Conservation (phyloP, 495 filamentous ascomycete genomes). For the Lasiosphaeria miniovina region DNA sequence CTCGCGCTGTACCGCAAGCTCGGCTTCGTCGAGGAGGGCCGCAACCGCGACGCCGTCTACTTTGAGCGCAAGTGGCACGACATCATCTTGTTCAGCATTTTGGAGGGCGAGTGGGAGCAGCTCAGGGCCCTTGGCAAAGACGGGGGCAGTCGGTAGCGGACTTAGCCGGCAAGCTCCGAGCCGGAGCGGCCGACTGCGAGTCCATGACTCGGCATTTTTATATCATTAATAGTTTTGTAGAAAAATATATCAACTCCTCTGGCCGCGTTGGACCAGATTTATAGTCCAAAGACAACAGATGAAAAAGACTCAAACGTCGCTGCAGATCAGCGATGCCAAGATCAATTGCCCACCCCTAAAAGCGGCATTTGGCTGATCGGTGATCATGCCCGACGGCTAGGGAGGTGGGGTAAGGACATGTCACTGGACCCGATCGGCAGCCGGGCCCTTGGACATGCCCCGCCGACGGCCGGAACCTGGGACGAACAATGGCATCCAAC, state of each 20-base stretch:
- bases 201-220: not conserved
- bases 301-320: not conserved
- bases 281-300: no score
- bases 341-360: not conserved
- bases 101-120: constrained; percentile 48
- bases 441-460: not conserved
- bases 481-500: no score
- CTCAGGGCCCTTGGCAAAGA: constrained; percentile 1
- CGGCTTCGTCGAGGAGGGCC: constrained; percentile 50
- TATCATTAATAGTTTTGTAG: not conserved
- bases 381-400: constrained; percentile 8
- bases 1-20: constrained; percentile 42
- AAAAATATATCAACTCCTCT: no score
- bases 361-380: constrained; percentile 1
- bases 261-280: no score
- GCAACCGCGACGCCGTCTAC: constrained; percentile 42
- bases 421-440: not conserved
- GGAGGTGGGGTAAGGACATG: not conserved
- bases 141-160: not conserved
- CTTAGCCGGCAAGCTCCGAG: no score
- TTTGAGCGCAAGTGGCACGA: constrained; percentile 46
- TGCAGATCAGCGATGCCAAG: not conserved
- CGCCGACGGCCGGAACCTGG: not conserved
- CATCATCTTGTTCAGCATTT: constrained; percentile 39
- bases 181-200: no score